Evolutionary conservation across 2,329 filamentous ascomycete genomes (phyloP).

Genomic region (Pyrenochaeta sp.): DNA sequence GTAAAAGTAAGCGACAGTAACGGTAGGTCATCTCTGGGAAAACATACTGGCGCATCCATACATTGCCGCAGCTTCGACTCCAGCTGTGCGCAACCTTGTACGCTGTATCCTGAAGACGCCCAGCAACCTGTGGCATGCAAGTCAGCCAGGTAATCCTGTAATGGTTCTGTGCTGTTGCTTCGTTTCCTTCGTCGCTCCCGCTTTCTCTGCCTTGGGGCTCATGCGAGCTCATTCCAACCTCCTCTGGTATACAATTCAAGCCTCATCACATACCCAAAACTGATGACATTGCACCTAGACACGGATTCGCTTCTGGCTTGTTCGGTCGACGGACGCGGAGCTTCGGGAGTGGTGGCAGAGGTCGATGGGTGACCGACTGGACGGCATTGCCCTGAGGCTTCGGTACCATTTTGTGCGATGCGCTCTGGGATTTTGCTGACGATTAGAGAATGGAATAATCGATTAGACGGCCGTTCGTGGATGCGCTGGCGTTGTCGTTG

Average conservation of each 20-base stretch:
- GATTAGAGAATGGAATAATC: background rate
- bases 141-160: conserved; percentile 27
- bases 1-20: conserved; percentile 12
- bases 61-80: conserved; percentile 70
- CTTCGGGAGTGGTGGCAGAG: conserved; percentile 67
- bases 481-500: conserved; percentile 8
- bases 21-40: background rate
- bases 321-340: conserved; percentile 72
- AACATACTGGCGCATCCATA: conserved; percentile 81
- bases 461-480: background rate
- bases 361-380: conserved; percentile 53
- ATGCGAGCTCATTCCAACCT: background rate
- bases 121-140: conserved; percentile 71
- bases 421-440: conserved; percentile 1
- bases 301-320: conserved; percentile 69
- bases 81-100: conserved; percentile 66
- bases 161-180: background rate
- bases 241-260: background rate
- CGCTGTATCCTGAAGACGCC: conserved; percentile 78
- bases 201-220: background rate
- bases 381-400: conserved; percentile 45
- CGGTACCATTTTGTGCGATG: conserved; percentile 42
- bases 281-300: conserved; percentile 71
- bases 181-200: background rate
- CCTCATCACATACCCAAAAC: conserved; percentile 64